These are phyloP conservation scores for Cytospora piceae DNA, from an alignment of 2,329 filamentous ascomycete species.

Conservation along the genomic window DNA sequence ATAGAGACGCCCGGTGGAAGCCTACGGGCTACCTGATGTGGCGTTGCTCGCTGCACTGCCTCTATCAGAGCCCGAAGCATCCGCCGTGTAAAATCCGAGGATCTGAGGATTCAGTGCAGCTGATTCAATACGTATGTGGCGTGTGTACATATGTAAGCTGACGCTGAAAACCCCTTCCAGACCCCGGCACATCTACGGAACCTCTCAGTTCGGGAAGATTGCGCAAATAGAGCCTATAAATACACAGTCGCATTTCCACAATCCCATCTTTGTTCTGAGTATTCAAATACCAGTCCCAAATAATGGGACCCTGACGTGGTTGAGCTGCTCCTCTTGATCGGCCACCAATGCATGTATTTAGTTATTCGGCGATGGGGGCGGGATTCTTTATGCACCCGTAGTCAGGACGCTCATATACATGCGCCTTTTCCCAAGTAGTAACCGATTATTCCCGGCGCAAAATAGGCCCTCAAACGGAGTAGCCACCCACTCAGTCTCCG, in stretches of 20 bases:
- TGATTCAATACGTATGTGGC: not conserved
- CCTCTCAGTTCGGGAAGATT: not conserved
- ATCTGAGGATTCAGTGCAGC: too few species aligned
- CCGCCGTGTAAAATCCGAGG: too few species aligned
- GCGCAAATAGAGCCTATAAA: not conserved
- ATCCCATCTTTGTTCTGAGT: not conserved
- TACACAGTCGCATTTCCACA: not conserved
- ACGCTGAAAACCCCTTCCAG: not conserved
- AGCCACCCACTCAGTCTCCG: conserved; percentile 28
- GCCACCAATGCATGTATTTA: not conserved
- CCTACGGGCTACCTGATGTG: too few species aligned
- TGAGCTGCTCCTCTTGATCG: not conserved
- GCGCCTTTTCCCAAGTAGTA: too few species aligned
- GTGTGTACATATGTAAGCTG: not conserved
- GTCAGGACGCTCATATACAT: not conserved
- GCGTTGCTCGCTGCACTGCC: too few species aligned
- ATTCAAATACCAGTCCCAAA: not conserved
- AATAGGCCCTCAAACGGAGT: not conserved
- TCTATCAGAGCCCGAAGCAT: too few species aligned
- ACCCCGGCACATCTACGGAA: too few species aligned
- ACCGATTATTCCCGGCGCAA: too few species aligned
- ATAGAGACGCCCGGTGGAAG: too few species aligned
- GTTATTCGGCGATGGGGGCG: not conserved
- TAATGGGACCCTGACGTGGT: not conserved
- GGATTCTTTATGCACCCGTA: not conserved